Conservation (phyloP, 208 protist species). For the Leishmania turanica region DNA sequence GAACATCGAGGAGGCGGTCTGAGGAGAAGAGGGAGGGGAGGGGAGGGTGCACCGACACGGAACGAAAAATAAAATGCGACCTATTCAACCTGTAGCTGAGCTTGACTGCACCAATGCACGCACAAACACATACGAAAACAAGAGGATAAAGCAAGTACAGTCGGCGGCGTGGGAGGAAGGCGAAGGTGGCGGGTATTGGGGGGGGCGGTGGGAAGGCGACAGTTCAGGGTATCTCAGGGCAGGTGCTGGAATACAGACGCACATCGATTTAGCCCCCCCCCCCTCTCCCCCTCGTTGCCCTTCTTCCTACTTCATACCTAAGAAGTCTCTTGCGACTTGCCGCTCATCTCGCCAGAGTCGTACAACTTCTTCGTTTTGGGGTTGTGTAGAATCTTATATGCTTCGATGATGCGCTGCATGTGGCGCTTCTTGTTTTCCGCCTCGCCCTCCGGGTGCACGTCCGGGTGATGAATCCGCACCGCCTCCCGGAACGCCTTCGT, state of each 20-base stretch:
- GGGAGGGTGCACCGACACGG: not conserved
- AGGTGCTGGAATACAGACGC: not conserved
- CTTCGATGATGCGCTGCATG: slow-evolving; percentile 86
- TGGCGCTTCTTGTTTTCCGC: slow-evolving; percentile 58
- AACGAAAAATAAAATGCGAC: not conserved
- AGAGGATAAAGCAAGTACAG: not conserved
- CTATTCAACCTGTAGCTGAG: not conserved
- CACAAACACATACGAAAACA: not conserved
- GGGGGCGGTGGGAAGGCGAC: not conserved
- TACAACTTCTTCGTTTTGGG: slow-evolving; percentile 74
- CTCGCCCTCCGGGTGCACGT: slow-evolving; percentile 49
- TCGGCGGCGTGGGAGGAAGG: not conserved
- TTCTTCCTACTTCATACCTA: not conserved
- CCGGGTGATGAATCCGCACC: slow-evolving; percentile 74
- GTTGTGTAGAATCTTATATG: slow-evolving; percentile 84
- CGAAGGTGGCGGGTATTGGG: not conserved
- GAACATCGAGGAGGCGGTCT: not conserved
- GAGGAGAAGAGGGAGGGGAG: not conserved
- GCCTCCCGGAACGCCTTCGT: slow-evolving; percentile 78
- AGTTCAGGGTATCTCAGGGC: not conserved
- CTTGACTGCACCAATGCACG: not conserved
- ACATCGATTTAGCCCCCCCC: not conserved
- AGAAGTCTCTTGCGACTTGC: slow-evolving; percentile 21
- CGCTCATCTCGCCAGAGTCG: slow-evolving; percentile 66
- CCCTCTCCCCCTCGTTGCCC: not conserved